A percentile compares a stretch with the other conserved stretches of the same genome.
Evolutionary conservation across 768 basidiomycete genomes (phyloP).

Genomic region (Phallus indusiatus): DNA sequence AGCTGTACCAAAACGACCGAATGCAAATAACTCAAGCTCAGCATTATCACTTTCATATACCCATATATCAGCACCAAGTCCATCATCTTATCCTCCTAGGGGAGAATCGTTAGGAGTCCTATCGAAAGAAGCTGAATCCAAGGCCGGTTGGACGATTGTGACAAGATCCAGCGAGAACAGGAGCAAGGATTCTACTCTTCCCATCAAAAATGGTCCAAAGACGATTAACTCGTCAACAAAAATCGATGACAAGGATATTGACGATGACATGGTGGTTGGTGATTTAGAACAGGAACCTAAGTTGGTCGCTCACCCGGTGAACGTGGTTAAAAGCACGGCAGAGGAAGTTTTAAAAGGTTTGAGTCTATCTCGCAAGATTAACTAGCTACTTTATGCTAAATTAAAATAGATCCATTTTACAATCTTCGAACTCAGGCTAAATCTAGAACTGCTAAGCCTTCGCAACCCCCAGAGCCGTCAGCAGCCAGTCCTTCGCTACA

Average conservation of each 20-base stretch:
- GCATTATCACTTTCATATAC: slow-evolving; percentile 76
- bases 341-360: slow-evolving; percentile 73
- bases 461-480: slow-evolving; percentile 2
- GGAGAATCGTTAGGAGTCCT: slow-evolving; percentile 25
- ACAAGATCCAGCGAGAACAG: slow-evolving; percentile 27
- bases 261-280: slow-evolving; percentile 68
- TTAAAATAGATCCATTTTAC: slow-evolving; percentile 46
- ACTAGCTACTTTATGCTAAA: slow-evolving; percentile 18
- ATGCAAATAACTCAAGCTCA: slow-evolving; percentile 46
- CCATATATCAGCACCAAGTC: slow-evolving; percentile 63
- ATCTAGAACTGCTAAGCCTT: slow-evolving; percentile 9
- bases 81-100: slow-evolving; percentile 63
- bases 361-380: slow-evolving; percentile 16
- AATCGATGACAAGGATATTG: slow-evolving; percentile 38
- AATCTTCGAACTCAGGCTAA: slow-evolving; percentile 36
- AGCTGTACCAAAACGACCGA: slow-evolving; percentile 39
- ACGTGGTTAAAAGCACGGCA: slow-evolving; percentile 36
- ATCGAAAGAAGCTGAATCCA: slow-evolving; percentile 39
- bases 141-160: slow-evolving; percentile 64
- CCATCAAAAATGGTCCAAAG: slow-evolving; percentile 16
- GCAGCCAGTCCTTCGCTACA: slow-evolving; percentile 48
- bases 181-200: slow-evolving; percentile 13
- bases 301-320: slow-evolving; percentile 9
- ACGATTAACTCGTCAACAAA: slow-evolving; percentile 15
- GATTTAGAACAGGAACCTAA: slow-evolving; percentile 48